Conservation (phyloP, 2,329 filamentous ascomycete species). For the Curvularia lunata region DNA sequence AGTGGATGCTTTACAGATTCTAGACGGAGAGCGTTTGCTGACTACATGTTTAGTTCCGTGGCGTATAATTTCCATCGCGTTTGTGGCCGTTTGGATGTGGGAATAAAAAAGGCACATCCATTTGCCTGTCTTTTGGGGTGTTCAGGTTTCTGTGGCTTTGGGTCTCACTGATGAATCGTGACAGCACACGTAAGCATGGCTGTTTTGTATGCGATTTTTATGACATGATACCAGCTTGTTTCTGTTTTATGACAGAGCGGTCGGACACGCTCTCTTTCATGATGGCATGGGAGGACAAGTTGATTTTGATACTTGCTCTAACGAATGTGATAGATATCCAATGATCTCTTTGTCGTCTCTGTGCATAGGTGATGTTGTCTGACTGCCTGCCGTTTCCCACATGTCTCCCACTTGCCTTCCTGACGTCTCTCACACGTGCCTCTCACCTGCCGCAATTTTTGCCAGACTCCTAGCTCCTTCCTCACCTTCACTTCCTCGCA, state of each 20-base stretch:
- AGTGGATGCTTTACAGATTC: constrained; percentile 17
- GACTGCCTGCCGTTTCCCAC: background rate
- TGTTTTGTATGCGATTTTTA: constrained; percentile 12
- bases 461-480: background rate
- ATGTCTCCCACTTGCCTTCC: background rate
- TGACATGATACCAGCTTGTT: constrained; percentile 29
- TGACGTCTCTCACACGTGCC: background rate
- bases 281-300: constrained; percentile 10
- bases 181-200: constrained; percentile 4
- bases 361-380: background rate
- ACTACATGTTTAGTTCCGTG: constrained; percentile 55
- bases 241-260: background rate
- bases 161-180: constrained; percentile 8
- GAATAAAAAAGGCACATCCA: background rate
- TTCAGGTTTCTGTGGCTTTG: constrained; percentile 3
- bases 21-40: constrained; percentile 26
- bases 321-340: constrained; percentile 1
- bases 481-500: constrained; percentile 15
- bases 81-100: background rate
- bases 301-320: constrained; percentile 10
- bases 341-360: background rate
- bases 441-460: background rate
- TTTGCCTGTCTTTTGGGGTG: constrained; percentile 8
- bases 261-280: background rate
- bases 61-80: constrained; percentile 47